Percentiles rank a stretch among this genome's conserved stretches.
Evolutionary conservation across 2,329 filamentous ascomycete species (phyloP).

Genomic region (Pseudogymnoascus sp.): DNA sequence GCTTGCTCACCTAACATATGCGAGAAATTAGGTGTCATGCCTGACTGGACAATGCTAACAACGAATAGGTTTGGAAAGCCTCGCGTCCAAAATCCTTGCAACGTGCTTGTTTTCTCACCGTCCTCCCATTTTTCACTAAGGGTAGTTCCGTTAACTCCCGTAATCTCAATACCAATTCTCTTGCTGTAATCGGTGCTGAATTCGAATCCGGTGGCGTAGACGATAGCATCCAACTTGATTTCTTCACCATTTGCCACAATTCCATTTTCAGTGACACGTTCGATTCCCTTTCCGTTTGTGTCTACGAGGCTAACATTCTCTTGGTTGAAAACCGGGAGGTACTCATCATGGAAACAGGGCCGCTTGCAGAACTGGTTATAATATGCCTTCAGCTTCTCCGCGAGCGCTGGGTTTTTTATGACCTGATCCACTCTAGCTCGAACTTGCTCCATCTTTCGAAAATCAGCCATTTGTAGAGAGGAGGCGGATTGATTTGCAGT

Average conservation of each 20-base stretch:
- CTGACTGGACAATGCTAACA: background rate
- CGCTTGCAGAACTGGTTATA: constrained; percentile 15
- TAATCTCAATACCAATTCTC: constrained; percentile 11
- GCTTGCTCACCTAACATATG: background rate
- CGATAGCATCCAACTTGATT: constrained; percentile 8
- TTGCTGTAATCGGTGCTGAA: background rate
- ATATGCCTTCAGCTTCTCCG: constrained; percentile 13
- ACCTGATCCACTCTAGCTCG: constrained; percentile 10
- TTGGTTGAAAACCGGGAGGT: constrained; percentile 13
- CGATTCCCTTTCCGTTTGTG: constrained; percentile 14
- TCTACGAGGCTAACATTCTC: constrained; percentile 14
- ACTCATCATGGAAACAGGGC: constrained; percentile 15
- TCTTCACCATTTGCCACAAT: background rate
- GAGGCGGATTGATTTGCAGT: background rate
- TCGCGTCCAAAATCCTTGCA: constrained; percentile 3
- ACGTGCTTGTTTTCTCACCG: constrained; percentile 5
- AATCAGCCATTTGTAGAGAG: constrained; percentile 9
- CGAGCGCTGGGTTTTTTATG: constrained; percentile 6
- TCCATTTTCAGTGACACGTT: constrained; percentile 10
- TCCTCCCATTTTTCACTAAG: constrained; percentile 13
- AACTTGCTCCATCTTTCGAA: constrained; percentile 13
- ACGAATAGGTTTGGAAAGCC: constrained; percentile 15
- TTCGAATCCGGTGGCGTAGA: constrained; percentile 15
- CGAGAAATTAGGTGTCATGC: constrained; percentile 7
- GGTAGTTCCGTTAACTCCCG: constrained; percentile 8